Evolutionary conservation across 176 grass and related monocot genomes (phyloP).

Genomic region (Eleusine coracana): DNA sequence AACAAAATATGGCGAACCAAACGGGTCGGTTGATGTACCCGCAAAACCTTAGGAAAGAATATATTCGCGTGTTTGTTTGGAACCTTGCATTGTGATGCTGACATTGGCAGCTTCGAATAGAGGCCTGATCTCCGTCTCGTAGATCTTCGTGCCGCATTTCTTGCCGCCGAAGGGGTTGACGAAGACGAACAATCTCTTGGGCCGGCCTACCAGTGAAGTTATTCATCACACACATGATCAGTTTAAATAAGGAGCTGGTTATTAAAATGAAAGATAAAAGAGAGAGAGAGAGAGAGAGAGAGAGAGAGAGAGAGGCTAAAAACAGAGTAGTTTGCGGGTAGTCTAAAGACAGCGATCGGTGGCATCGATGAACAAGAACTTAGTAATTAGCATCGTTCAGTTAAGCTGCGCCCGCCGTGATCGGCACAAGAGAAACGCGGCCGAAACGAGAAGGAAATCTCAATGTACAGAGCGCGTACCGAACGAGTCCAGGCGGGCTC

Average conservation of each 20-base stretch:
- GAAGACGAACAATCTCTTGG: slow-evolving; percentile 56
- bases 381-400: no score
- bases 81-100: slow-evolving; percentile 67
- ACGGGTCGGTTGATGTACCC: not conserved
- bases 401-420: no score
- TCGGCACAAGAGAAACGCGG: not conserved
- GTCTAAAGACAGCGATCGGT: no score
- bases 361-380: no score
- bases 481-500: slow-evolving; percentile 45
- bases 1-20: slow-evolving; percentile 2
- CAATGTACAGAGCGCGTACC: slow-evolving; percentile 30
- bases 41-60: not conserved
- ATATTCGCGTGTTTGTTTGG: not conserved
- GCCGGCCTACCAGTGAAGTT: slow-evolving; percentile 46
- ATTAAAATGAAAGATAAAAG: no score
- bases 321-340: not conserved
- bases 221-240: not conserved
- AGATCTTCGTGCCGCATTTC: slow-evolving; percentile 61
- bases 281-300: no score
- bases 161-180: slow-evolving; percentile 88
- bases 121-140: slow-evolving; percentile 64
- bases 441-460: not conserved
- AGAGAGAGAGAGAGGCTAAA: not conserved
- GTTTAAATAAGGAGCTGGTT: not conserved
- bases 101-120: slow-evolving; percentile 63